A percentile compares a stretch with the other conserved stretches of the same genome.
Conservation (phyloP, 2,329 filamentous ascomycete genomes). For the Sporothrix pallida region DNA sequence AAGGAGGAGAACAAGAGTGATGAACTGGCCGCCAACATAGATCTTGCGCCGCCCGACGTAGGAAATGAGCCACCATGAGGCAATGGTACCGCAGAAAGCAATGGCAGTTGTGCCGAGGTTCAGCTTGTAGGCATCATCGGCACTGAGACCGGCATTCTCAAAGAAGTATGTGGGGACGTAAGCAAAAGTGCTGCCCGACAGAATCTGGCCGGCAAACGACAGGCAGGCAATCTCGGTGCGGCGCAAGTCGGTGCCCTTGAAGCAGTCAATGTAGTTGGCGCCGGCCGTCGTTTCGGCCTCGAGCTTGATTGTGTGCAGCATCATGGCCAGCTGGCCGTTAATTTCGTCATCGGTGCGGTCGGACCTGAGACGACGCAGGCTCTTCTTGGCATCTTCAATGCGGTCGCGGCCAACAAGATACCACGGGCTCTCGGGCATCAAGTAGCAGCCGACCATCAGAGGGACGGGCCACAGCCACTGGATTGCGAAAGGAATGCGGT, state of each 20-base stretch:
- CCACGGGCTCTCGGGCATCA: slow-evolving; percentile 56
- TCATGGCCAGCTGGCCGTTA: slow-evolving; percentile 48
- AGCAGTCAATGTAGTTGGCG: slow-evolving; percentile 55
- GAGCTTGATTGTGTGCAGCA: slow-evolving; percentile 52
- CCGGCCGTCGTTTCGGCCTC: slow-evolving; percentile 44
- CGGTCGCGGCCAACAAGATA: slow-evolving; percentile 51
- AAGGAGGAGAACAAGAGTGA: slow-evolving; percentile 35
- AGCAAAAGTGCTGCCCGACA: slow-evolving; percentile 46
- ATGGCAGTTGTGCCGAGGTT: slow-evolving; percentile 46
- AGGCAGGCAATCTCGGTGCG: slow-evolving; percentile 54
- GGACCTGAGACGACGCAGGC: slow-evolving; percentile 43
- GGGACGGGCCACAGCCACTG: slow-evolving; percentile 48
- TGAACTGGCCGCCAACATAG: slow-evolving; percentile 34
- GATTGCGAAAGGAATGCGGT: slow-evolving; percentile 46
- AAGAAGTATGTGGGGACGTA: slow-evolving; percentile 42
- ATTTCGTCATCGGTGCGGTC: slow-evolving; percentile 33
- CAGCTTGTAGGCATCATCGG: slow-evolving; percentile 44
- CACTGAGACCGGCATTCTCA: slow-evolving; percentile 42
- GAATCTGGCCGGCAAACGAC: slow-evolving; percentile 42
- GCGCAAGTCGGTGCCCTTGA: slow-evolving; percentile 52
- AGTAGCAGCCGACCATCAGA: slow-evolving; percentile 48
- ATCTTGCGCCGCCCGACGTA: slow-evolving; percentile 36
- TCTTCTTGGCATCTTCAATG: slow-evolving; percentile 44
- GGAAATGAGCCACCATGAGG: slow-evolving; percentile 36
- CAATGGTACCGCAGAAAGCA: slow-evolving; percentile 34